A percentile compares a stretch with the other conserved stretches of the same genome.
phyloP scores from a whole-genome alignment of 1,284 basidiomycete genomes.

The Fomitopsis betulina region DNA sequence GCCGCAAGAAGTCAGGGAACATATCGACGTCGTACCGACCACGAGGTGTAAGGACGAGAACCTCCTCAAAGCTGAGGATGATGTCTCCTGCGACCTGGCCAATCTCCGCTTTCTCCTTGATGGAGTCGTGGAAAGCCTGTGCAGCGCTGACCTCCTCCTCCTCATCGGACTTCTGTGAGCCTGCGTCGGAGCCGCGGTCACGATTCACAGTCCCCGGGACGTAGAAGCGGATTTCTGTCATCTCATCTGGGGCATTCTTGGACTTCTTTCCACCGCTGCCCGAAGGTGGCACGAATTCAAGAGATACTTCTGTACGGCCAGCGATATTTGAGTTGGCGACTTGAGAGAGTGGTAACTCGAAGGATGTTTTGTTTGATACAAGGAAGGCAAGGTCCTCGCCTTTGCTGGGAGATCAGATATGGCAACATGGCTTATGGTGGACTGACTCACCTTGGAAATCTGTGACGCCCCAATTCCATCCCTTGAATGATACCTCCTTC shows the following conservation, averaged over 20 bases:
- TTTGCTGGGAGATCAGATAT: conserved; percentile 26
- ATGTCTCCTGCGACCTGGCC: conserved; percentile 91
- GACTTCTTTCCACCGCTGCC: conserved; percentile 39
- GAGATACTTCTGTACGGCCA: conserved; percentile 93
- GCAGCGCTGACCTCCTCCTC: conserved; percentile 85
- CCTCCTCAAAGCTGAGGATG: conserved; percentile 94
- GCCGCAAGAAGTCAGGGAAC: conserved; percentile 90
- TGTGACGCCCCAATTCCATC: conserved; percentile 98
- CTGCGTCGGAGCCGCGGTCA: conserved; percentile 71
- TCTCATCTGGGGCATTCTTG: conserved; percentile 69
- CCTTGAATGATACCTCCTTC: conserved; percentile 86
- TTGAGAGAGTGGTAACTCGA: conserved; percentile 84
- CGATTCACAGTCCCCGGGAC: conserved; percentile 83
- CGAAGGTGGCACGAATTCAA: conserved; percentile 78
- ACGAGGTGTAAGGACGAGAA: conserved; percentile 94
- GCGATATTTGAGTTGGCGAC: conserved; percentile 99
- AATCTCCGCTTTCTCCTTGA: conserved; percentile 97
- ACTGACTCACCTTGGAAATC: conserved; percentile 80
- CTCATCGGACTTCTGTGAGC: conserved; percentile 66
- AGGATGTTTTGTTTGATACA: conserved; percentile 86
- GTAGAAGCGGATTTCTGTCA: conserved; percentile 96
- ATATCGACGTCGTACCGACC: conserved; percentile 98
- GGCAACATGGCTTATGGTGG: neutral
- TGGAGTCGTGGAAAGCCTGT: conserved; percentile 92
- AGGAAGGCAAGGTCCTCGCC: conserved; percentile 89